Evolutionary conservation across 2,329 filamentous ascomycete species (phyloP).

Genomic region (Conoideocrella luteorostrata): DNA sequence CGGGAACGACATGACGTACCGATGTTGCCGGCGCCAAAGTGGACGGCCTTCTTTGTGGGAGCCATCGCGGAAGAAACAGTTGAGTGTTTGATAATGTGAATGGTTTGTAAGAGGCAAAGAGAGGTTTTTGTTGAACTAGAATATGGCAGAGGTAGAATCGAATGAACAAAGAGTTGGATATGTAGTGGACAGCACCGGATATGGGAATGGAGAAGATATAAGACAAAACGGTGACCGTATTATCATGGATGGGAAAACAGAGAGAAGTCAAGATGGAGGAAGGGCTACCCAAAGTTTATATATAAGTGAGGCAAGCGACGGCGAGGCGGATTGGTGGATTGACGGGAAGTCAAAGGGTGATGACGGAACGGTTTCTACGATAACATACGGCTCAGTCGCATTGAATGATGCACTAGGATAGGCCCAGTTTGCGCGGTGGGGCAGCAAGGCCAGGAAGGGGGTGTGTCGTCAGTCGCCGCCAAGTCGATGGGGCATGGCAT

Average conservation of each 20-base stretch:
- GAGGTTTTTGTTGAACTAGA: background rate
- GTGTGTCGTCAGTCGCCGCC: conserved; percentile 7
- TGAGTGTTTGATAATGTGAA: background rate
- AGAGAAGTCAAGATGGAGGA: background rate
- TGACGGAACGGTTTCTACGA: conserved; percentile 5
- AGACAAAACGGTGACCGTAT: conserved; percentile 1
- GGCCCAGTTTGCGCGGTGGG: background rate
- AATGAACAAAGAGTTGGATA: background rate
- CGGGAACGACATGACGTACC: conserved; percentile 42
- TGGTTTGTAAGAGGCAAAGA: background rate
- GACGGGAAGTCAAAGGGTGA: conserved; percentile 1
- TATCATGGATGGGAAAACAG: background rate
- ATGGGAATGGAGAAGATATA: background rate
- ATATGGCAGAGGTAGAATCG: background rate
- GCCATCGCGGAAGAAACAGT: conserved; percentile 31
- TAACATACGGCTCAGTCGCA: background rate
- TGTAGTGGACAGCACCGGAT: background rate
- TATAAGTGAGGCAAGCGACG: conserved; percentile 1
- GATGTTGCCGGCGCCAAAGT: conserved; percentile 84
- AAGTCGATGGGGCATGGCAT: background rate
- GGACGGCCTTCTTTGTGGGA: conserved; percentile 60
- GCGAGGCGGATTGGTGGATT: too few species aligned
- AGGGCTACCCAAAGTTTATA: conserved; percentile 3
- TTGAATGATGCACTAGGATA: background rate
- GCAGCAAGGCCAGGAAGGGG: background rate